Percentiles rank a stretch among this genome's conserved stretches.
Evolutionary conservation across 139 green algal species (phyloP).

Genomic region (Chlamydomonas eustigma): DNA sequence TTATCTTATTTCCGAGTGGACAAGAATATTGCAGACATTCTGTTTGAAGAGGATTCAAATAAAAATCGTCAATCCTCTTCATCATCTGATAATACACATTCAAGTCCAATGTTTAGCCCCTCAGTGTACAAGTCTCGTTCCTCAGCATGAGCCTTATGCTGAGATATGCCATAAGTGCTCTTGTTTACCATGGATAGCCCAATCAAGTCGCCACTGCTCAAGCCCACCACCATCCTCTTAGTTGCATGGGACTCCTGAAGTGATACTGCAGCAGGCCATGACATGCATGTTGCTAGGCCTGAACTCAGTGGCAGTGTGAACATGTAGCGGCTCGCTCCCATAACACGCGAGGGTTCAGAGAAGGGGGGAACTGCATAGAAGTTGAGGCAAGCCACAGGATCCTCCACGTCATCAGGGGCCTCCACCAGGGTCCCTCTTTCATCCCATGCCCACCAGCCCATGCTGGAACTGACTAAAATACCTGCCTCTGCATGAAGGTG

Average conservation of each 20-base stretch:
- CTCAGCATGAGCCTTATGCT: too few relatives aligned
- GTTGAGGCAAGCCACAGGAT: conserved; percentile 2
- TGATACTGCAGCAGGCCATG: too few relatives aligned
- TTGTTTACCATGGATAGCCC: neutral
- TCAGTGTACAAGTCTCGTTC: too few relatives aligned
- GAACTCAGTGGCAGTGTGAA: conserved; percentile 2
- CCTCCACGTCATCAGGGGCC: neutral
- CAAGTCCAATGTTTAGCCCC: too few relatives aligned
- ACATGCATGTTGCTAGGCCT: neutral
- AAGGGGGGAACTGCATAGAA: neutral
- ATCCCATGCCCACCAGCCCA: conserved; percentile 29
- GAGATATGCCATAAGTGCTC: too few relatives aligned
- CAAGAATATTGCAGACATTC: too few relatives aligned
- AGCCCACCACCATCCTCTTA: neutral
- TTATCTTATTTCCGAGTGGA: too few relatives aligned
- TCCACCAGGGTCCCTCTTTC: conserved; percentile 12
- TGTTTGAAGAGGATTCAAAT: too few relatives aligned
- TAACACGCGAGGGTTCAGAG: too few relatives aligned
- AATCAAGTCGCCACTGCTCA: neutral
- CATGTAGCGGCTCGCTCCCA: conserved; percentile 3
- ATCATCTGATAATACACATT: too few relatives aligned
- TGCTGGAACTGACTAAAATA: conserved; percentile 24
- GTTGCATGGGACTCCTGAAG: neutral
- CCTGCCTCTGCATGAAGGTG: neutral
- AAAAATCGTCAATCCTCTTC: too few relatives aligned